These are phyloP conservation scores for Starmera caribaea DNA, from an alignment of 805 yeast species.

Conservation along the genomic window DNA sequence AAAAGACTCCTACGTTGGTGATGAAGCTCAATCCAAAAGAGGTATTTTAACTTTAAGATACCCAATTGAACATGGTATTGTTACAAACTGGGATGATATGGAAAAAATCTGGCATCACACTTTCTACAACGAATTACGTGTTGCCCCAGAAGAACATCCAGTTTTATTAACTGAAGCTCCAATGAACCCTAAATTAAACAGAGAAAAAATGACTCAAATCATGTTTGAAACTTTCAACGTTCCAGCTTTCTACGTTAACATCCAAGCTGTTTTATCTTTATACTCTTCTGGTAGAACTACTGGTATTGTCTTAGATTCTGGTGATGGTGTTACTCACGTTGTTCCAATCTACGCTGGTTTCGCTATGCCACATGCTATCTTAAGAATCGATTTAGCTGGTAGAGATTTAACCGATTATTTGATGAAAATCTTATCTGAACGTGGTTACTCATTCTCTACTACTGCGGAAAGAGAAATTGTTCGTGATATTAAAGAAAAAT, in stretches of 20 bases:
- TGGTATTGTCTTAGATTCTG: constrained; percentile 98
- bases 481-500: constrained; percentile 87
- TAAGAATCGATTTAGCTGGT: constrained; percentile 99
- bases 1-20: constrained; percentile 99
- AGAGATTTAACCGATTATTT: constrained; percentile 98
- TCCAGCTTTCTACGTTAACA: constrained; percentile 98
- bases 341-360: constrained; percentile 99
- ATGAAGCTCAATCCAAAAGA: constrained; percentile 99
- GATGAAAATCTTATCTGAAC: constrained; percentile 96
- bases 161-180: constrained; percentile 99
- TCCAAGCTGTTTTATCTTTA: constrained; percentile 96
- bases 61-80: constrained; percentile 99
- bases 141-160: constrained; percentile 99
- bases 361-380: constrained; percentile 97
- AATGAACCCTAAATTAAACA: constrained; percentile 98
- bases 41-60: constrained; percentile 98
- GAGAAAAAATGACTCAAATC: constrained; percentile 99
- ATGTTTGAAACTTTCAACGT: constrained; percentile 98
- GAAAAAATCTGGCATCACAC: constrained; percentile 99
- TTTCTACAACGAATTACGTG: constrained; percentile 99
- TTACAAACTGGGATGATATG: constrained; percentile 99
- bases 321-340: constrained; percentile 99
- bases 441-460: constrained; percentile 98
- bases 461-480: constrained; percentile 98
- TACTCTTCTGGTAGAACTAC: constrained; percentile 99